Percentiles rank a stretch among this genome's conserved stretches.
phyloP scores from a whole-genome alignment of 1,284 basidiomycete genomes.

The Melampsora americana region DNA sequence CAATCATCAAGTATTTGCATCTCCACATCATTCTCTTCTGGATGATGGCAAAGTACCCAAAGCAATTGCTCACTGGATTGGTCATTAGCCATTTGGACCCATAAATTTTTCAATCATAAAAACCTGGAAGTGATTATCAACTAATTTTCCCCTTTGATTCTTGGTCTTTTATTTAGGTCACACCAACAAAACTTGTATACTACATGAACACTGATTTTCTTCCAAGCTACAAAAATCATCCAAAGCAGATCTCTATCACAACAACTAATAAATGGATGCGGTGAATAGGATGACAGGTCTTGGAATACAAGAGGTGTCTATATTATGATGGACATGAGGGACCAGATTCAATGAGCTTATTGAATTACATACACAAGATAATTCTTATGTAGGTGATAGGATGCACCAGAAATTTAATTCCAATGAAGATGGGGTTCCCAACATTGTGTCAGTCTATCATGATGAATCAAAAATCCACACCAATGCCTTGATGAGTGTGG shows the following conservation, averaged over 20 bases:
- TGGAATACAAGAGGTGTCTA: not conserved
- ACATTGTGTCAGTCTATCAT: not conserved
- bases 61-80: no score
- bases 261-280: not conserved
- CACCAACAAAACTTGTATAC: not conserved
- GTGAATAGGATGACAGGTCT: not conserved
- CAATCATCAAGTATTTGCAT: no score
- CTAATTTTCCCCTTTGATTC: no score
- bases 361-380: not conserved
- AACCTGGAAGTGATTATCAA: no score
- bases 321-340: not conserved
- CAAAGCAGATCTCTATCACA: not conserved
- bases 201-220: not conserved
- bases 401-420: not conserved
- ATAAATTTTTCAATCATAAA: no score
- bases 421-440: not conserved
- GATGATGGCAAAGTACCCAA: no score
- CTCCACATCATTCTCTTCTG: no score
- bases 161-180: no score
- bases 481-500: not conserved
- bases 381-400: not conserved
- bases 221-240: not conserved
- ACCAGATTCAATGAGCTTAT: not conserved
- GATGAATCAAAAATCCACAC: not conserved
- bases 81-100: no score